These are phyloP conservation scores for Botrytis sinoallii DNA, from an alignment of 2,329 filamentous ascomycete species.

Conservation along the genomic window DNA sequence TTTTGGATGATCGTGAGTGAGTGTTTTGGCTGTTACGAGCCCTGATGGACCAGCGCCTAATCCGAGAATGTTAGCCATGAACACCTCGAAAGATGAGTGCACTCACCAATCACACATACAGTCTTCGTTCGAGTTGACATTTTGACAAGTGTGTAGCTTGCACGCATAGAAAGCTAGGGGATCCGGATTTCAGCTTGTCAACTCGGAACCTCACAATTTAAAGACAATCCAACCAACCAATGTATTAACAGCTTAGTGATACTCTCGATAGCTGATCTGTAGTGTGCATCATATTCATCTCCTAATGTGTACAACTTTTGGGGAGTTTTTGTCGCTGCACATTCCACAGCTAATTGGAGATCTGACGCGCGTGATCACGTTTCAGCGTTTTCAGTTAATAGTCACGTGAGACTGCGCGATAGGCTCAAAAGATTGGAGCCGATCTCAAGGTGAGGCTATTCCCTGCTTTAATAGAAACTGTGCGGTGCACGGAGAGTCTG, in stretches of 20 bases:
- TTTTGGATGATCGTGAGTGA: slow-evolving; percentile 57
- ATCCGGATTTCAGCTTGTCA: neutral
- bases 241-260: neutral
- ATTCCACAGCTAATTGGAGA: neutral
- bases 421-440: too few species aligned
- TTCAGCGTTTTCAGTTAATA: neutral
- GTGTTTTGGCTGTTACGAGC: slow-evolving; percentile 68
- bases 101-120: slow-evolving; percentile 34
- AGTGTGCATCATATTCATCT: neutral
- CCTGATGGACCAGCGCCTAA: slow-evolving; percentile 67
- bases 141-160: neutral
- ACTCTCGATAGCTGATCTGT: neutral
- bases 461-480: too few species aligned
- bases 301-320: neutral
- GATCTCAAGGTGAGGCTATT: too few species aligned
- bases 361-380: slow-evolving; percentile 11
- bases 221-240: neutral
- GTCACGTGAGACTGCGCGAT: neutral
- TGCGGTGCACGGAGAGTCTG: too few species aligned
- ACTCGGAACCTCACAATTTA: neutral
- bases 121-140: slow-evolving; percentile 24
- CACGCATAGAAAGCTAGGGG: slow-evolving; percentile 5
- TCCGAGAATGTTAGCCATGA: neutral
- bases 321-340: neutral
- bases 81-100: neutral